A percentile compares a stretch with the other conserved stretches of the same genome.
These are phyloP conservation scores for Podochytrium sp. DNA, from an alignment of 192 early-diverging fungal species.

Conservation along the genomic window DNA sequence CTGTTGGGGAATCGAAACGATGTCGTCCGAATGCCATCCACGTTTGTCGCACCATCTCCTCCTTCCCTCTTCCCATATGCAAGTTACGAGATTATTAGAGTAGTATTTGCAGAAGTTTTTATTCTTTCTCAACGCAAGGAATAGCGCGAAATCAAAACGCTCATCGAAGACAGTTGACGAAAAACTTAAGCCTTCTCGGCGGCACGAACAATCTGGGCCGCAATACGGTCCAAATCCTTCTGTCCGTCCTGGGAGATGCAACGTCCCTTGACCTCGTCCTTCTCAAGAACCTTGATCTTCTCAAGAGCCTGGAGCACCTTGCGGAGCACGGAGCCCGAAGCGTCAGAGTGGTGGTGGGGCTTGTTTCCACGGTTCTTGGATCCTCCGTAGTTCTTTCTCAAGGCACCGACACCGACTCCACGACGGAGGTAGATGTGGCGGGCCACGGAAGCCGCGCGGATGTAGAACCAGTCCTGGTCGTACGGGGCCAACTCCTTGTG, in stretches of 20 bases:
- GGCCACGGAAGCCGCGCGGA: slow-evolving; percentile 93
- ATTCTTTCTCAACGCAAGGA: no score
- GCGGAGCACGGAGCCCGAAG: slow-evolving; percentile 91
- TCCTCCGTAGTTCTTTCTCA: slow-evolving; percentile 94
- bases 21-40: no score
- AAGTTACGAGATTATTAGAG: no score
- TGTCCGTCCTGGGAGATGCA: slow-evolving; percentile 93
- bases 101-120: no score
- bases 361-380: slow-evolving; percentile 88
- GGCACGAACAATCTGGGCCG: slow-evolving; percentile 30
- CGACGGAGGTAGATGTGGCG: slow-evolving; percentile 98
- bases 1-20: no score
- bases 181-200: slow-evolving; percentile 21
- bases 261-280: slow-evolving; percentile 92
- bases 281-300: slow-evolving; percentile 97
- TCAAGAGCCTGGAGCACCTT: slow-evolving; percentile 98
- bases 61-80: no score
- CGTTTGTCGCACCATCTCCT: no score
- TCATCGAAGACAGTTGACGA: neutral
- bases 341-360: slow-evolving; percentile 86
- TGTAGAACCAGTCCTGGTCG: slow-evolving; percentile 99
- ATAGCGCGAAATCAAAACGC: neutral
- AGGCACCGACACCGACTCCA: slow-evolving; percentile 91
- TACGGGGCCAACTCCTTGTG: slow-evolving; percentile 97
- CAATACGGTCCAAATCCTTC: slow-evolving; percentile 93